These are phyloP conservation scores for Sarcomyxa edulis DNA, from an alignment of 768 basidiomycete genomes.

Conservation along the genomic window DNA sequence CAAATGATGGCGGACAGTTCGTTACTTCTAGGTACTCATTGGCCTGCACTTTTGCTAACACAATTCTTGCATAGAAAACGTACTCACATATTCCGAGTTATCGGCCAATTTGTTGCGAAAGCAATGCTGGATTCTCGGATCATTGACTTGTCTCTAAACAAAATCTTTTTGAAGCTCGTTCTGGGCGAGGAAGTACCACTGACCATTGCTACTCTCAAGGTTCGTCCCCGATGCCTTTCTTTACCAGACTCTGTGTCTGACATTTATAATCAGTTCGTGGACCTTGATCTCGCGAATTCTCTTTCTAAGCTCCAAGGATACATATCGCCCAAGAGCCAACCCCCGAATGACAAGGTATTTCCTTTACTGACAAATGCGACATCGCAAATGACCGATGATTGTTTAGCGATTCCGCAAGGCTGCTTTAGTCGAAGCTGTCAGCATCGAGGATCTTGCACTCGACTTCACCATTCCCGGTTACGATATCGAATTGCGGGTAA, in stretches of 20 bases:
- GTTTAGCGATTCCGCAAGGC: constrained; percentile 50
- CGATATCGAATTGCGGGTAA: constrained; percentile 83
- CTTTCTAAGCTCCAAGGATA: constrained; percentile 75
- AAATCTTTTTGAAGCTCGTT: constrained; percentile 87
- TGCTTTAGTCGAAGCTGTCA: constrained; percentile 53
- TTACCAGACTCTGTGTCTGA: neutral
- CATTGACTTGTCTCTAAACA: constrained; percentile 93
- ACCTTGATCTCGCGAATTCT: constrained; percentile 80
- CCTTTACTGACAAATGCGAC: neutral
- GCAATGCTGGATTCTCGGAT: constrained; percentile 96
- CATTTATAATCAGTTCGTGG: constrained; percentile 56
- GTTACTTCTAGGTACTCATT: constrained; percentile 20
- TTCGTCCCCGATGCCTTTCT: constrained; percentile 27
- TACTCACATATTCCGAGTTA: constrained; percentile 80
- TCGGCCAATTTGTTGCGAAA: constrained; percentile 96
- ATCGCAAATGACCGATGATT: neutral
- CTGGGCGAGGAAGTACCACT: constrained; percentile 84
- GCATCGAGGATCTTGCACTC: constrained; percentile 82
- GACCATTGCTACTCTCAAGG: constrained; percentile 79
- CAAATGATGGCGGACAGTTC: constrained; percentile 71
- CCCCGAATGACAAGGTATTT: constrained; percentile 51
- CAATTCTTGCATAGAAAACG: constrained; percentile 52
- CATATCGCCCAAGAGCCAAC: constrained; percentile 36
- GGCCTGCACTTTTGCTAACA: constrained; percentile 3
- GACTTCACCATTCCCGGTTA: constrained; percentile 98